phyloP scores from a whole-genome alignment of 176 grass and related monocot genomes.

The Poa annua region DNA sequence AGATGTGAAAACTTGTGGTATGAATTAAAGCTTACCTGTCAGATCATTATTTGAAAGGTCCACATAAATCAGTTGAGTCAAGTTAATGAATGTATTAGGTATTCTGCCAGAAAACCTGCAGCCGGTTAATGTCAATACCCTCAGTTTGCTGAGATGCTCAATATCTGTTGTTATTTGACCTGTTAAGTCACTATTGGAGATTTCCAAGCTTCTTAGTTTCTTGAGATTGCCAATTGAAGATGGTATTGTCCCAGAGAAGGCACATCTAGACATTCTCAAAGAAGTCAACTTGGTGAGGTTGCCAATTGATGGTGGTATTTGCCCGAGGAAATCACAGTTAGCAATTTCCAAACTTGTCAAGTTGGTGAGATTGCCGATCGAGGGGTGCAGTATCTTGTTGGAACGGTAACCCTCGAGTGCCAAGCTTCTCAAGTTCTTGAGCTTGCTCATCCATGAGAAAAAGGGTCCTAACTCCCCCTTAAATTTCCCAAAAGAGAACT shows the following conservation, averaged over 20 bases:
- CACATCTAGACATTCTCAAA: slow-evolving; percentile 11
- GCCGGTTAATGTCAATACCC: not conserved
- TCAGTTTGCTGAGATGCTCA: not conserved
- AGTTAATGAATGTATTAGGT: slow-evolving; percentile 25
- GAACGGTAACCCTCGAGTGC: not conserved
- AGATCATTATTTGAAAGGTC: slow-evolving; percentile 42
- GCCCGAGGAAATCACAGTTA: not conserved
- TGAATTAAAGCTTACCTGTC: not conserved
- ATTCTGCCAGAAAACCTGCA: slow-evolving; percentile 19
- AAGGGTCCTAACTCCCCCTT: not conserved
- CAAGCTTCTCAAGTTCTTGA: slow-evolving; percentile 8
- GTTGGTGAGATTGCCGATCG: slow-evolving; percentile 19
- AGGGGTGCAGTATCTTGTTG: not conserved
- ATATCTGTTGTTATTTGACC: not conserved
- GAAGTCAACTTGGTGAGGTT: slow-evolving; percentile 7
- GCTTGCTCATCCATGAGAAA: slow-evolving; percentile 21
- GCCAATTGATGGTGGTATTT: not conserved
- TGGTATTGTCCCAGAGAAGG: slow-evolving; percentile 5
- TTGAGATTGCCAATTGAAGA: slow-evolving; percentile 18
- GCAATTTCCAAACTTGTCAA: not conserved
- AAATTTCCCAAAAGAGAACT: not conserved
- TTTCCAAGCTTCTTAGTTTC: not conserved
- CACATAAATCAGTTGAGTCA: slow-evolving; percentile 36
- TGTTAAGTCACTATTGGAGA: not conserved
- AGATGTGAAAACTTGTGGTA: too few species aligned